A percentile compares a stretch with the other conserved stretches of the same genome.
These are phyloP conservation scores for Kalmanozyma brasiliensis DNA, from an alignment of 1,284 basidiomycete genomes.

Conservation along the genomic window DNA sequence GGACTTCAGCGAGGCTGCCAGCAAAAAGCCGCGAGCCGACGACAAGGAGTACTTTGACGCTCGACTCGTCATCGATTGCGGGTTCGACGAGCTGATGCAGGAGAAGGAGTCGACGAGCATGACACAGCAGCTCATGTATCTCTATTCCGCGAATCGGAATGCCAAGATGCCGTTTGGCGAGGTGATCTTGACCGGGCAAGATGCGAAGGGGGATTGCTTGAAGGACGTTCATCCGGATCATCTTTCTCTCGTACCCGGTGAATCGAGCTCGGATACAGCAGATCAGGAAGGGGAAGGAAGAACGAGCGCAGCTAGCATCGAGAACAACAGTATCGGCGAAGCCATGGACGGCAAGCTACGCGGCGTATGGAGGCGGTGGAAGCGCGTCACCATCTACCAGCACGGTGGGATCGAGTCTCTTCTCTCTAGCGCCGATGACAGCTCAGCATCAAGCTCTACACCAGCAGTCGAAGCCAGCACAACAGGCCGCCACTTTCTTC, in stretches of 20 bases:
- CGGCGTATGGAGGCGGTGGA: constrained; percentile 81
- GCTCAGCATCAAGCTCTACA: background rate
- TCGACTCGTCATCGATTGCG: constrained; percentile 85
- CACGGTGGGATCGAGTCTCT: constrained; percentile 69
- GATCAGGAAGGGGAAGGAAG: background rate
- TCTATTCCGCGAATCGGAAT: constrained; percentile 85
- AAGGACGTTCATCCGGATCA: constrained; percentile 35
- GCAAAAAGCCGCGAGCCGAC: constrained; percentile 37
- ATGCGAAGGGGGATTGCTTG: constrained; percentile 65
- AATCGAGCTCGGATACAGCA: background rate
- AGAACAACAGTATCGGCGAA: constrained; percentile 75
- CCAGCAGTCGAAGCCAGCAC: background rate
- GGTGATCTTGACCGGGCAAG: constrained; percentile 80
- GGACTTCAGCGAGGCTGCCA: constrained; percentile 26
- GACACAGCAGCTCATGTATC: constrained; percentile 85
- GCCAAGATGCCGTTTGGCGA: constrained; percentile 77
- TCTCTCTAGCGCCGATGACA: background rate
- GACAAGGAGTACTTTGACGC: constrained; percentile 71
- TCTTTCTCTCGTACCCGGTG: constrained; percentile 15
- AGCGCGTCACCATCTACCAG: constrained; percentile 81
- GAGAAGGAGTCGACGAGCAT: constrained; percentile 93
- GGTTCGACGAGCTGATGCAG: constrained; percentile 93
- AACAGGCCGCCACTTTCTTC: constrained; percentile 6
- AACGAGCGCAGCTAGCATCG: constrained; percentile 20
- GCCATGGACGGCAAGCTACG: constrained; percentile 81